Evolutionary conservation across 192 early-diverging fungal genomes (phyloP).

Genomic region (Coemansia guatemalensis): DNA sequence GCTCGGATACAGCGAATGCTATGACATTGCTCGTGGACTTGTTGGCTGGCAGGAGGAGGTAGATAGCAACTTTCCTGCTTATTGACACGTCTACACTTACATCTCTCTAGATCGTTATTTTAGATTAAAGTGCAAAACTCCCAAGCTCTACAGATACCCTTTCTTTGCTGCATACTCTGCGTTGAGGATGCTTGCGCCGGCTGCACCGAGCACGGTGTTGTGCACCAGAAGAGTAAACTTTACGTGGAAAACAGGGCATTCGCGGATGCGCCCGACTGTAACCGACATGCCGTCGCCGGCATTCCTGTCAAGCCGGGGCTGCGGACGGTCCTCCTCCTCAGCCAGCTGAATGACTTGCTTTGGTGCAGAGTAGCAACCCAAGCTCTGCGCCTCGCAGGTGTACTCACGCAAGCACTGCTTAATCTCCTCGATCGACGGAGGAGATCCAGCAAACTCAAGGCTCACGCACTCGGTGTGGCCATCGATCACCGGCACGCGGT

Average conservation of each 20-base stretch:
- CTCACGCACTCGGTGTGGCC: slow-evolving; percentile 92
- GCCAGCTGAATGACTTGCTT: slow-evolving; percentile 71
- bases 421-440: slow-evolving; percentile 78
- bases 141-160: slow-evolving; percentile 51
- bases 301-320: slow-evolving; percentile 91
- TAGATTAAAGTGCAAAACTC: not conserved
- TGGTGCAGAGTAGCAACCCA: slow-evolving; percentile 81
- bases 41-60: slow-evolving; percentile 71
- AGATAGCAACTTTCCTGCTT: slow-evolving; percentile 80
- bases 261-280: slow-evolving; percentile 87
- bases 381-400: slow-evolving; percentile 75
- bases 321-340: slow-evolving; percentile 81
- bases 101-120: not conserved
- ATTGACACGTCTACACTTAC: slow-evolving; percentile 40
- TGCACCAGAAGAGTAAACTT: slow-evolving; percentile 90
- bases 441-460: slow-evolving; percentile 70
- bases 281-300: slow-evolving; percentile 83
- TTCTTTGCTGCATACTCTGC: slow-evolving; percentile 91
- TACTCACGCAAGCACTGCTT: slow-evolving; percentile 70
- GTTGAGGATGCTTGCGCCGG: slow-evolving; percentile 90
- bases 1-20: slow-evolving; percentile 60
- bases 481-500: slow-evolving; percentile 95
- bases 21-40: slow-evolving; percentile 84
- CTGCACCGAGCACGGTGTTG: slow-evolving; percentile 96
- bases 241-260: slow-evolving; percentile 85